Conservation (phyloP, 805 yeast species). For the Metschnikowia vanudenii region DNA sequence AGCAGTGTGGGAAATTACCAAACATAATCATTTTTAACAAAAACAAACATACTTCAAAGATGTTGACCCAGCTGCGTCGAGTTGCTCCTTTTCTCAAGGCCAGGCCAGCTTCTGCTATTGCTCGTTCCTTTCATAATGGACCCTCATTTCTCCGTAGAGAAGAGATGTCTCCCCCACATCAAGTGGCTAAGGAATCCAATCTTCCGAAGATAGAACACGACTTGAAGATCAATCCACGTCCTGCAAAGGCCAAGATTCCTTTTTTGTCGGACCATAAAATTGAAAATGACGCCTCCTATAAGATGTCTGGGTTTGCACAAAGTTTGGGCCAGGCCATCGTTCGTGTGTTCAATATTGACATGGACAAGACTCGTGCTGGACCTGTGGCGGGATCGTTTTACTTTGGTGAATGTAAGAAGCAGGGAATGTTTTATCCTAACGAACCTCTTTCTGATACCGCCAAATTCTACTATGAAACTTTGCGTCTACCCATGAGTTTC, state of each 20-base stretch:
- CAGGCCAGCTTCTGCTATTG: background rate
- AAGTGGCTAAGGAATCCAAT: slow-evolving; percentile 39
- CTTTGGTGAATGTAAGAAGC: slow-evolving; percentile 82
- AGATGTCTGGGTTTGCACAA: slow-evolving; percentile 38
- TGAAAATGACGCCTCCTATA: slow-evolving; percentile 36
- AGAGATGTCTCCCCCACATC: slow-evolving; percentile 31
- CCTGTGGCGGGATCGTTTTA: slow-evolving; percentile 90
- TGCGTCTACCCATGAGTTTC: slow-evolving; percentile 80
- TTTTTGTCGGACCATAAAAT: slow-evolving; percentile 39
- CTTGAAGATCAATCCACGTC: slow-evolving; percentile 33
- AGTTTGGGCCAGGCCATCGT: slow-evolving; percentile 64
- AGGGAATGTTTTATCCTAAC: slow-evolving; percentile 74
- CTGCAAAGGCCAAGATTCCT: slow-evolving; percentile 35
- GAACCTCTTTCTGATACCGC: slow-evolving; percentile 74
- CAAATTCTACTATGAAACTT: slow-evolving; percentile 77
- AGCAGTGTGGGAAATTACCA: too few species aligned
- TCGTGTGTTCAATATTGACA: slow-evolving; percentile 67
- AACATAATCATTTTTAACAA: too few species aligned
- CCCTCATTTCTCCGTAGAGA: slow-evolving; percentile 22
- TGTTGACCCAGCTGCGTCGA: slow-evolving; percentile 6
- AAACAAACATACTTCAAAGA: background rate
- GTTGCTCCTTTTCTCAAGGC: background rate
- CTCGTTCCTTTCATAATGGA: slow-evolving; percentile 13
- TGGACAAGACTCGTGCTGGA: slow-evolving; percentile 91
- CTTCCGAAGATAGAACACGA: slow-evolving; percentile 40